Percentiles rank a stretch among this genome's conserved stretches.
Evolutionary conservation across 768 basidiomycete species (phyloP).

Genomic region (Agrocybe chaxingu): DNA sequence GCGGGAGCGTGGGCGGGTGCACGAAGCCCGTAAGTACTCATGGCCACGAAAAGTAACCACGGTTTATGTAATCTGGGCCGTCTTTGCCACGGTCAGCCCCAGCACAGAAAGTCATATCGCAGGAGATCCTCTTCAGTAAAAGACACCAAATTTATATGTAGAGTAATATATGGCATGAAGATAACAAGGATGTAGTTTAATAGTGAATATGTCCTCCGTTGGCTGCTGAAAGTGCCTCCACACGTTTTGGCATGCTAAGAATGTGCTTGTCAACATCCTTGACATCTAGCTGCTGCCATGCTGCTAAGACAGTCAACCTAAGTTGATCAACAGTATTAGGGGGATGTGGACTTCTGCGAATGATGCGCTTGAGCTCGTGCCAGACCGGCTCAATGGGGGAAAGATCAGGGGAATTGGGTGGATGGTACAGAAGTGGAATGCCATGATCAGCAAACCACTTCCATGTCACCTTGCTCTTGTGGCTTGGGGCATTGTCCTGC

Average conservation of each 20-base stretch:
- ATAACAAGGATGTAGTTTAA: too few species aligned
- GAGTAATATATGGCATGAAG: too few species aligned
- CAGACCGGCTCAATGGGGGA: conserved; percentile 31
- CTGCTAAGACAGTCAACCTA: conserved; percentile 7
- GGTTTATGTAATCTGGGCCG: too few species aligned
- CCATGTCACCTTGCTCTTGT: conserved; percentile 18
- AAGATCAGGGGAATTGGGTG: conserved; percentile 28
- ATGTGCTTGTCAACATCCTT: conserved; percentile 19
- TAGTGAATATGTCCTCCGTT: neutral
- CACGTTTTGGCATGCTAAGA: conserved; percentile 15
- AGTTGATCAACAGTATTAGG: conserved; percentile 18
- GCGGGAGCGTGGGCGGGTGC: too few species aligned
- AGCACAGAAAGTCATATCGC: too few species aligned
- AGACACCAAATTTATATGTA: too few species aligned
- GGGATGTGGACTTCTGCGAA: conserved; percentile 12
- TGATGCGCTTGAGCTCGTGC: conserved; percentile 23
- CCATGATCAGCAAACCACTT: conserved; percentile 19
- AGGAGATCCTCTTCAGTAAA: too few species aligned
- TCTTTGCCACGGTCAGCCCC: too few species aligned
- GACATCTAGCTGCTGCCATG: conserved; percentile 19
- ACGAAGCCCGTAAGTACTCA: too few species aligned
- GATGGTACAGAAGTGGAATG: conserved; percentile 23
- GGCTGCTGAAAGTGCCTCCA: conserved; percentile 13
- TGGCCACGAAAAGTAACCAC: too few species aligned
- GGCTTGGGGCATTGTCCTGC: conserved; percentile 24